A percentile compares a stretch with the other conserved stretches of the same genome.
Evolutionary conservation across 768 basidiomycete species (phyloP).

Genomic region (Boletales sp.): DNA sequence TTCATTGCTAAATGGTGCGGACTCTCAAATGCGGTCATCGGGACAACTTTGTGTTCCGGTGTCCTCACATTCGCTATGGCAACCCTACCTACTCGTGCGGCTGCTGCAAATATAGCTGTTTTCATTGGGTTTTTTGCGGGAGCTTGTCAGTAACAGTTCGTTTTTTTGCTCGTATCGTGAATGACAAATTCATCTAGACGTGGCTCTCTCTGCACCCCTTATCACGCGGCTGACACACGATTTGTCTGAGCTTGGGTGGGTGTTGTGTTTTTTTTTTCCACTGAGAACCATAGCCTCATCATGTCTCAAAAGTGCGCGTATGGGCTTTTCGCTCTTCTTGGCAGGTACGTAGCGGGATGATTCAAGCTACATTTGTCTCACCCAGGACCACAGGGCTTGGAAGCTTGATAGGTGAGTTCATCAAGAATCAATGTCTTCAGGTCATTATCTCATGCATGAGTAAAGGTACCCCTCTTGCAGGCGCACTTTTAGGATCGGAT

Average conservation of each 20-base stretch:
- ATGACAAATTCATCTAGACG: conserved; percentile 23
- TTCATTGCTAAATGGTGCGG: conserved; percentile 39
- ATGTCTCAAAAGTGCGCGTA: conserved; percentile 24
- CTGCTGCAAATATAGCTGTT: conserved; percentile 36
- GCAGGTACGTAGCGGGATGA: conserved; percentile 31
- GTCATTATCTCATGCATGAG: conserved; percentile 19
- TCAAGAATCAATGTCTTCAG: not conserved
- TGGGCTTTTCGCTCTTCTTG: conserved; percentile 49
- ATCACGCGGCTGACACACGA: conserved; percentile 40
- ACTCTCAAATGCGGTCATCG: conserved; percentile 40
- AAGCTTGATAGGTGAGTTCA: conserved; percentile 19
- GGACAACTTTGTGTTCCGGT: conserved; percentile 31
- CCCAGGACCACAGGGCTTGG: conserved; percentile 19
- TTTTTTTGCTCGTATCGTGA: not conserved
- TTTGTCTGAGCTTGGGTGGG: conserved; percentile 47
- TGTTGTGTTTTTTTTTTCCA: not conserved
- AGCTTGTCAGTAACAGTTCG: conserved; percentile 29
- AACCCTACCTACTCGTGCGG: conserved; percentile 33
- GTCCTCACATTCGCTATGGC: conserved; percentile 44
- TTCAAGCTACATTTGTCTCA: not conserved
- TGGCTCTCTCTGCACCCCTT: conserved; percentile 41
- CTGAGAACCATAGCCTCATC: not conserved
- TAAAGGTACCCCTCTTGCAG: conserved; percentile 52
- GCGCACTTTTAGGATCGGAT: conserved; percentile 47
- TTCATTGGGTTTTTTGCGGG: conserved; percentile 52